Evolutionary conservation across 495 filamentous ascomycete species (phyloP).

Genomic region (Geopyxis carbonaria): DNA sequence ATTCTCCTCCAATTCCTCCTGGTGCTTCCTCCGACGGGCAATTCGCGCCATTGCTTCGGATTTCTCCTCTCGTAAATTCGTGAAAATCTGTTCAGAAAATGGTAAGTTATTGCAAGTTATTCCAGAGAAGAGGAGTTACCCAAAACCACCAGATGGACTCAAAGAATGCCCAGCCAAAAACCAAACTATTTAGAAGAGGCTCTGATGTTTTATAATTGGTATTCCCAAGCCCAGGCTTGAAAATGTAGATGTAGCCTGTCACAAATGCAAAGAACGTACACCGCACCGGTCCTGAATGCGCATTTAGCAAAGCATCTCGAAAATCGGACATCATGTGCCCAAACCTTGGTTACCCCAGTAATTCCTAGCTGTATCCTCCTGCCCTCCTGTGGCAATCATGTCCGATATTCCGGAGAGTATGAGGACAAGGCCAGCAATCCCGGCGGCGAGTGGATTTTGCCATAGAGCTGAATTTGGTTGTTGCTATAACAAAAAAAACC

Average conservation of each 20-base stretch:
- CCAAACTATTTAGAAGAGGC: conserved; percentile 18
- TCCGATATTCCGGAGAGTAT: conserved; percentile 18
- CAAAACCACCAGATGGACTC: conserved; percentile 23
- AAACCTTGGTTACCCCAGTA: conserved; percentile 23
- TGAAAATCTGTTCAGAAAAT: conserved; percentile 13
- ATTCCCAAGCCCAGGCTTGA: conserved; percentile 15
- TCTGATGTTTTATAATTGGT: not conserved
- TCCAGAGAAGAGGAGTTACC: too few relatives aligned
- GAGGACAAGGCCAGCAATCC: conserved; percentile 18
- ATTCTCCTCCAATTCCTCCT: conserved; percentile 4
- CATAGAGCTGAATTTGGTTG: conserved; percentile 15
- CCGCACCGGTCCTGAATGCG: conserved; percentile 15
- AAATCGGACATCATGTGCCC: conserved; percentile 3
- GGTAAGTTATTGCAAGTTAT: not conserved
- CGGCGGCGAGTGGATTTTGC: conserved; percentile 18
- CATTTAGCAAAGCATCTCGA: conserved; percentile 3
- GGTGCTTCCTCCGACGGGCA: conserved; percentile 7
- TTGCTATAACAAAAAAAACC: conserved; percentile 7
- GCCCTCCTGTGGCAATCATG: conserved; percentile 8
- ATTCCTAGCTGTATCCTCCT: conserved; percentile 14
- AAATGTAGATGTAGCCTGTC: conserved; percentile 15
- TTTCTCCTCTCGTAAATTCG: conserved; percentile 18
- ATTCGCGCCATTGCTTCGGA: conserved; percentile 15
- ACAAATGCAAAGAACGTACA: conserved; percentile 24
- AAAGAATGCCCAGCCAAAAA: conserved; percentile 21